A percentile compares a stretch with the other conserved stretches of the same genome.
phyloP scores from a whole-genome alignment of 192 early-diverging fungal genomes.

The Piromyces sp. region DNA sequence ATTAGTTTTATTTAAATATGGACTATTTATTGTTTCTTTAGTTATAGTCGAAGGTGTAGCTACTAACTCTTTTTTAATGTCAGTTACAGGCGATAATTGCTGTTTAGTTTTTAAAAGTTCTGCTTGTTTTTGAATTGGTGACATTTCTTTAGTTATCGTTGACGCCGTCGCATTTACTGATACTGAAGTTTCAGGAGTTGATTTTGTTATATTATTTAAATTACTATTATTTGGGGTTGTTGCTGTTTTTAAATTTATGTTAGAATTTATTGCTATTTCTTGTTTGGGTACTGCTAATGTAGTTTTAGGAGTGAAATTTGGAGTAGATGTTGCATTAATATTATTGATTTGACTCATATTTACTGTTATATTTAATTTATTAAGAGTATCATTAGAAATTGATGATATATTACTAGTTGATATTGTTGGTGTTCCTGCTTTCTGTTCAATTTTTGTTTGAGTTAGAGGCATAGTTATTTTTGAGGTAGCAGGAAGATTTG shows the following conservation, averaged over 20 bases:
- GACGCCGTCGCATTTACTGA: neutral
- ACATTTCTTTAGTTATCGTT: neutral
- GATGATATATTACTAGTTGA: neutral
- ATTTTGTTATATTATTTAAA: neutral
- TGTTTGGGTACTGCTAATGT: neutral
- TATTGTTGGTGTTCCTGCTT: neutral
- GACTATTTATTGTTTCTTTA: neutral
- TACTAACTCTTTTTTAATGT: neutral
- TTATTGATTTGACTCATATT: neutral
- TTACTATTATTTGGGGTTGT: neutral
- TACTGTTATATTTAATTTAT: neutral
- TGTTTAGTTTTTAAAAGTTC: neutral
- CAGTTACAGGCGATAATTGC: neutral
- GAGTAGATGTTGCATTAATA: neutral
- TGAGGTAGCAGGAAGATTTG: neutral
- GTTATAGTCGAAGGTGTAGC: neutral
- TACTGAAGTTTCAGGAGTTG: neutral
- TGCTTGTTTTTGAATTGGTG: neutral
- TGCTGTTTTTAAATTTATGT: neutral
- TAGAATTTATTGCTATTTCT: neutral
- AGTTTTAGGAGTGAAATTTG: neutral
- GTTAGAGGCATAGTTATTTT: neutral
- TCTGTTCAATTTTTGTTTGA: neutral
- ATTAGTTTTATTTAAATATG: neutral
- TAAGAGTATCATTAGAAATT: neutral